These are phyloP conservation scores for Hydrangea macrophylla DNA, from an alignment of 148 eudicot genomes.

Conservation along the genomic window DNA sequence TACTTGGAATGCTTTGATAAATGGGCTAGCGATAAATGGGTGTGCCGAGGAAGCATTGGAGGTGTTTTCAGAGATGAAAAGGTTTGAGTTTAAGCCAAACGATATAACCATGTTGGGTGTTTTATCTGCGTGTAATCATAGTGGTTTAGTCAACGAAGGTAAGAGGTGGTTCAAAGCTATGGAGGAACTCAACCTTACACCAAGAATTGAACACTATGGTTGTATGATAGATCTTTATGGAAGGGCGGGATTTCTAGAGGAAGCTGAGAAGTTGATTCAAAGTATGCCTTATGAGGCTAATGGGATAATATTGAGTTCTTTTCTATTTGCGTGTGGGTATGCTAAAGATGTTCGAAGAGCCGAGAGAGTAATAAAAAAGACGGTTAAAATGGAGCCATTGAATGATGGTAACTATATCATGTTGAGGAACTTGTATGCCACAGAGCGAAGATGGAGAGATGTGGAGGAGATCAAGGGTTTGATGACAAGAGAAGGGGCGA, in stretches of 20 bases:
- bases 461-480: conserved; percentile 54
- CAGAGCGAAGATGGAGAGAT: conserved; percentile 68
- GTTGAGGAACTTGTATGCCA: conserved; percentile 67
- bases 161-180: conserved; percentile 55
- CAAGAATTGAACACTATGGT: conserved; percentile 76
- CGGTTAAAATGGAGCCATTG: conserved; percentile 36
- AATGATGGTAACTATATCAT: conserved; percentile 62
- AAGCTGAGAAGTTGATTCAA: conserved; percentile 63
- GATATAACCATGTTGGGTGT: conserved; percentile 72
- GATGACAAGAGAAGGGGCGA: conserved; percentile 58
- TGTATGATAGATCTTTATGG: conserved; percentile 78
- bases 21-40: conserved; percentile 80
- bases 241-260: conserved; percentile 66
- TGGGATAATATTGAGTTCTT: conserved; percentile 68
- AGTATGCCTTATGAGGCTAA: conserved; percentile 79
- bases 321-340: conserved; percentile 66
- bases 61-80: conserved; percentile 53
- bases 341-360: conserved; percentile 60
- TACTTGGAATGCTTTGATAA: conserved; percentile 79
- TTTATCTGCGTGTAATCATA: conserved; percentile 78
- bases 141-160: conserved; percentile 81
- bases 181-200: conserved; percentile 40
- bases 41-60: conserved; percentile 58
- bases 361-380: conserved; percentile 49
- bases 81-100: conserved; percentile 44